Evolutionary conservation across 768 basidiomycete species (phyloP), one percentile per base, ranked within the genome.

Genomic region (Pleurotus citrinopileatus): DNA sequence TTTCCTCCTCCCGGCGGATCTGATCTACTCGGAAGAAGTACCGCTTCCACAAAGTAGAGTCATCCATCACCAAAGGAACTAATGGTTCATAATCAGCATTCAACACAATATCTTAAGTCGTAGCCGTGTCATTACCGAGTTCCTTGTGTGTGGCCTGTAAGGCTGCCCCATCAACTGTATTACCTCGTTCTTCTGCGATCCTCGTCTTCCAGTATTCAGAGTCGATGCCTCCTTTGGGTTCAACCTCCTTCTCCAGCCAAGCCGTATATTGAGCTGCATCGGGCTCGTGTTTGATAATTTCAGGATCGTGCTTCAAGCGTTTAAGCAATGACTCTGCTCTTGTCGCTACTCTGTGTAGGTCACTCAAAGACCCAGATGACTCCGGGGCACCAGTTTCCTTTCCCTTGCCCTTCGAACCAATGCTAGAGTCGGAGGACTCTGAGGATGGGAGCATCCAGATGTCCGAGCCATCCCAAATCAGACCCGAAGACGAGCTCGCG

Each of bases 21-120:
- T 93, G 92, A 66, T 90, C 74, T 17, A 83, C 80, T 9, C 94
- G 81, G 81, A 94, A 97, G 73, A 94, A 94, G 71, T 91, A 96
- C 5, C 94, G 81, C 34, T 78, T 78, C 94, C 94, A 96, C 69
- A 95, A 97, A 12, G 73, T 73, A 42, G 83, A 79, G 47, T 77
- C 76, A 1, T 79, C 75, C 67, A 93, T 71, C 47, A 75, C 74
- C 9, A 79, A 75, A 1, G 91, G 90, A 2, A 92, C 92, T 94
- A 52, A 62, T 32, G 56, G 29, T 29, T 8, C 44, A 57, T 40
- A 46, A 53, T 34, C 20, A 38, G 7, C 53, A 40, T 20, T 23
- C n/a, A 46, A 34, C 17, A 32, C 6, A 42, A 32, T 19, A 15
- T 47, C 55, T 40, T 55, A 54, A n/a, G 32, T 15, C 53, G n/a